Conservation (phyloP, 1,284 basidiomycete species). For the Rhodofomes roseus region DNA sequence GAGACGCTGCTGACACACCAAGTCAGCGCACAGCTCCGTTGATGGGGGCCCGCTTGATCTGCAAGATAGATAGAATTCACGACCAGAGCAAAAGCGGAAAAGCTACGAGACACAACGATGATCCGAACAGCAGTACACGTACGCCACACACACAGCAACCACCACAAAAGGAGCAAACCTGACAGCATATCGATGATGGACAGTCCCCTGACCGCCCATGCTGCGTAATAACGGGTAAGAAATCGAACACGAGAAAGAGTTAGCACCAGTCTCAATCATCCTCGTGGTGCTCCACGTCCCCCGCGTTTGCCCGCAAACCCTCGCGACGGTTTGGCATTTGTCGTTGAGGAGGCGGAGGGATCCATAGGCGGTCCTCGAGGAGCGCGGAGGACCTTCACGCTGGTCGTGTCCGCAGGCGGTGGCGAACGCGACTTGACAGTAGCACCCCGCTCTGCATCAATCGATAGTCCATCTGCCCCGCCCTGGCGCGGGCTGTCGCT, state of each 20-base stretch:
- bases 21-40: neutral
- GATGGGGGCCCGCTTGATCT: neutral
- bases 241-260: neutral
- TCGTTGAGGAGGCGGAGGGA: neutral
- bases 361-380: slow-evolving; percentile 9
- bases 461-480: neutral
- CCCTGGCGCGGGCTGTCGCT: slow-evolving; percentile 6
- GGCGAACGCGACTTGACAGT: neutral
- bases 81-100: neutral
- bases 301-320: neutral
- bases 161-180: too few species aligned
- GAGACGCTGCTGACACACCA: neutral
- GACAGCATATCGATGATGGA: neutral
- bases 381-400: slow-evolving; percentile 13
- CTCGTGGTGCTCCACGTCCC: neutral
- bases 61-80: neutral
- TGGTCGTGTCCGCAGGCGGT: neutral
- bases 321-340: neutral
- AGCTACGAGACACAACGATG: neutral
- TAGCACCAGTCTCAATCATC: neutral
- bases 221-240: neutral
- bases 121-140: neutral
- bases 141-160: neutral
- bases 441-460: neutral
- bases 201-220: neutral